These are phyloP conservation scores for Talaromyces marneffei DNA, from an alignment of 2,329 filamentous ascomycete species.

Conservation along the genomic window DNA sequence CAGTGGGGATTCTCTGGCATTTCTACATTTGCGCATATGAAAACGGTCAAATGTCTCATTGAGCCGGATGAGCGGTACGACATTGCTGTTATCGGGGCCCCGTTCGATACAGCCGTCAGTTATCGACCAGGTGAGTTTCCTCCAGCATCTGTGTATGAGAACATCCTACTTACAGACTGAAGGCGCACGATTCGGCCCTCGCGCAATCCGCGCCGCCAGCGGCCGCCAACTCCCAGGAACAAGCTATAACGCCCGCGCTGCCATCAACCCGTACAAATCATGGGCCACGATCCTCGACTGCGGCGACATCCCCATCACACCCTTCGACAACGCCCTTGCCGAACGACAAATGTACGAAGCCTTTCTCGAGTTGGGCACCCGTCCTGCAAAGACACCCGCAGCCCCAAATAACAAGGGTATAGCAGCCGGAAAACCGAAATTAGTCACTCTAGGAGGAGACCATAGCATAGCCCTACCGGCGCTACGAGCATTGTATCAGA, in stretches of 20 bases:
- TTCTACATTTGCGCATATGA: slow-evolving; percentile 66
- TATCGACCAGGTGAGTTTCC: slow-evolving; percentile 58
- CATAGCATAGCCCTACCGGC: slow-evolving; percentile 66
- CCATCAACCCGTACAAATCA: slow-evolving; percentile 73
- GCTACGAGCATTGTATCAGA: slow-evolving; percentile 58
- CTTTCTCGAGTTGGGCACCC: slow-evolving; percentile 61
- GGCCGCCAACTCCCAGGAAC: slow-evolving; percentile 72
- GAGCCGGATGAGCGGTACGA: slow-evolving; percentile 59
- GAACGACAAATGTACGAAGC: slow-evolving; percentile 78
- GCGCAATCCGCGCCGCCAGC: slow-evolving; percentile 79
- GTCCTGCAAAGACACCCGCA: slow-evolving; percentile 24
- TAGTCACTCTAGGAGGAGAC: slow-evolving; percentile 68
- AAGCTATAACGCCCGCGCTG: slow-evolving; percentile 75
- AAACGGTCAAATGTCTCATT: slow-evolving; percentile 64
- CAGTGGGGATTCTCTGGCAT: slow-evolving; percentile 68
- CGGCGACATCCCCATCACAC: slow-evolving; percentile 81
- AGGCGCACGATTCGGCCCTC: slow-evolving; percentile 75
- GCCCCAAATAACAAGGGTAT: slow-evolving; percentile 27
- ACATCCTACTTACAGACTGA: not conserved
- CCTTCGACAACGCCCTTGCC: slow-evolving; percentile 78
- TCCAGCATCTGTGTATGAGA: not conserved
- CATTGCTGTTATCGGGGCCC: slow-evolving; percentile 65
- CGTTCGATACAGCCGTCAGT: slow-evolving; percentile 67
- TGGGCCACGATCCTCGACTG: slow-evolving; percentile 82
- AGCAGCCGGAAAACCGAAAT: slow-evolving; percentile 41